Conservation (phyloP, 805 yeast species). For the Isabelozyma gotoi region DNA sequence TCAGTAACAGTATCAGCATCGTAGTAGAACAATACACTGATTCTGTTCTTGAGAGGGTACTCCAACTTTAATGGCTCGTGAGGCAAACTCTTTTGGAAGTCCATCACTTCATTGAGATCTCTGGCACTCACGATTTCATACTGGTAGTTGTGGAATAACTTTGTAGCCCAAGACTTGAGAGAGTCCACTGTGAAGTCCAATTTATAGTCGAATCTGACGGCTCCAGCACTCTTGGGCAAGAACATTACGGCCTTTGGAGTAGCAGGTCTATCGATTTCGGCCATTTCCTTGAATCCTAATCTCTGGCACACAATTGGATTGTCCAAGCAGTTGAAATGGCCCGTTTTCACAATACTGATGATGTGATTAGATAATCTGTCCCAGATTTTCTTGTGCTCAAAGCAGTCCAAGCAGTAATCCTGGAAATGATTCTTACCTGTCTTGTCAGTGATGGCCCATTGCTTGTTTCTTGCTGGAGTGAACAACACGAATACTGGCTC, state of each 20-base stretch:
- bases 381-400: constrained; percentile 58
- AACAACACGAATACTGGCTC: constrained; percentile 61
- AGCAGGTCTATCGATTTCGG: constrained; percentile 8
- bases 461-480: constrained; percentile 57
- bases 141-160: constrained; percentile 47
- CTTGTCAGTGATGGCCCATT: constrained; percentile 31
- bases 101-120: constrained; percentile 30
- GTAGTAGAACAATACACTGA: constrained; percentile 55
- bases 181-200: constrained; percentile 28
- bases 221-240: constrained; percentile 49
- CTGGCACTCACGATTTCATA: constrained; percentile 31
- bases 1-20: constrained; percentile 49
- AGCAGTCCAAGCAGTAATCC: constrained; percentile 46
- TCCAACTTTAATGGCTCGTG: constrained; percentile 27
- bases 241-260: constrained; percentile 49
- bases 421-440: constrained; percentile 35
- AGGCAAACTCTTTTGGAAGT: constrained; percentile 26
- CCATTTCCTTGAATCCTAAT: constrained; percentile 44
- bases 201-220: constrained; percentile 48
- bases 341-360: constrained; percentile 36
- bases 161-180: constrained; percentile 44
- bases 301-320: constrained; percentile 51
- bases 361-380: constrained; percentile 52
- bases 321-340: constrained; percentile 60
- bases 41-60: constrained; percentile 40